Percentiles rank a stretch among this genome's conserved stretches.
Evolutionary conservation across 768 basidiomycete species (phyloP).

Genomic region (Lyophyllum semitale): DNA sequence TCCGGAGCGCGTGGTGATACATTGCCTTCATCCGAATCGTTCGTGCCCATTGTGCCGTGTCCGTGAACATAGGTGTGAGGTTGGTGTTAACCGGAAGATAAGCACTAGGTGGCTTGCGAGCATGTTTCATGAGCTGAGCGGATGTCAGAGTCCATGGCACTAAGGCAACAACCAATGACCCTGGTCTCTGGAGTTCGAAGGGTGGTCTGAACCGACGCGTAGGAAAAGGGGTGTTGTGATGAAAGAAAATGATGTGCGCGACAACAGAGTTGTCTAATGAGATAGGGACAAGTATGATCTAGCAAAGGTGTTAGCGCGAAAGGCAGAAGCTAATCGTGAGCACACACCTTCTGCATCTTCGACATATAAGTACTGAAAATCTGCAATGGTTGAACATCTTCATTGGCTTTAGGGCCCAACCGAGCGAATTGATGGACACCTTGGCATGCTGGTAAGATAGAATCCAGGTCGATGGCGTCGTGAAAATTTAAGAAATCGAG

Average conservation of each 20-base stretch:
- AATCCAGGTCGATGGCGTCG: slow-evolving; percentile 44
- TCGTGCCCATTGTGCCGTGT: slow-evolving; percentile 20
- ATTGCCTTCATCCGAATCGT: slow-evolving; percentile 24
- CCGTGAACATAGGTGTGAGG: slow-evolving; percentile 19
- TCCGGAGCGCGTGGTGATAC: slow-evolving; percentile 41
- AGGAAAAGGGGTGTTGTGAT: slow-evolving; percentile 35
- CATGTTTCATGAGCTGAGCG: slow-evolving; percentile 30
- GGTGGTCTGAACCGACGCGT: slow-evolving; percentile 43
- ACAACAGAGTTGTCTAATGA: slow-evolving; percentile 46
- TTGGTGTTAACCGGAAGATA: slow-evolving; percentile 18
- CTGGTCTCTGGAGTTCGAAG: slow-evolving; percentile 27
- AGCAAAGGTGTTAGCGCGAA: slow-evolving; percentile 3
- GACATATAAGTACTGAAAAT: slow-evolving; percentile 48
- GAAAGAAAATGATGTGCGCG: slow-evolving; percentile 61
- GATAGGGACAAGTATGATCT: slow-evolving; percentile 55
- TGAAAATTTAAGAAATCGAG: slow-evolving; percentile 51
- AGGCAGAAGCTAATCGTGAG: slow-evolving; percentile 5
- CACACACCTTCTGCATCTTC: slow-evolving; percentile 46
- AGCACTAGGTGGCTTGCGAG: slow-evolving; percentile 19
- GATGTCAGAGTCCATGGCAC: slow-evolving; percentile 46
- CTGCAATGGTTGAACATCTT: slow-evolving; percentile 40
- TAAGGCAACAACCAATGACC: slow-evolving; percentile 42
- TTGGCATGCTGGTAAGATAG: slow-evolving; percentile 51
- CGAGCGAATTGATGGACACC: slow-evolving; percentile 54
- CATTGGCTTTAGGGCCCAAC: slow-evolving; percentile 39